A percentile compares a stretch with the other conserved stretches of the same genome.
Conservation (phyloP, 345 rosid genomes). For the Linum tenue region DNA sequence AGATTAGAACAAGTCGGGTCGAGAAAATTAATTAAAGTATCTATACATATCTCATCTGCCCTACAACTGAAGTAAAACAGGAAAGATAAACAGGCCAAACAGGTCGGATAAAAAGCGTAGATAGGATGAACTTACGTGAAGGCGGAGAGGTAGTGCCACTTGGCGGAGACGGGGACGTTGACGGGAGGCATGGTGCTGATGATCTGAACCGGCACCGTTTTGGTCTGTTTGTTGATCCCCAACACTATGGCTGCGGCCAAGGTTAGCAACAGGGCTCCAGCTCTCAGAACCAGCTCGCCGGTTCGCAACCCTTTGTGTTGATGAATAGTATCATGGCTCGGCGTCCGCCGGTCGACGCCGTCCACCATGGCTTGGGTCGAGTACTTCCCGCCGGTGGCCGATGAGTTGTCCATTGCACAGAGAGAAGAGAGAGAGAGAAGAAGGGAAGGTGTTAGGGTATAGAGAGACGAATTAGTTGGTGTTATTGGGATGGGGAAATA, state of each 20-base stretch:
- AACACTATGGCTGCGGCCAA: slow-evolving; percentile 36
- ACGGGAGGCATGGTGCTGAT: slow-evolving; percentile 40
- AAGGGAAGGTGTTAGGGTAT: no score
- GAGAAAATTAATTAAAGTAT: no score
- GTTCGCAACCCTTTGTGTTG: neutral
- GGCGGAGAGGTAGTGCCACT: slow-evolving; percentile 50
- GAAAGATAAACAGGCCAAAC: no score
- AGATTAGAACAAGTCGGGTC: no score
- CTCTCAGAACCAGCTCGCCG: slow-evolving; percentile 27
- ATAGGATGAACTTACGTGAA: slow-evolving; percentile 38
- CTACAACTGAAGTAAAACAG: no score
- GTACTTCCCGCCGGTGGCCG: neutral
- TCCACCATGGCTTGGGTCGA: neutral
- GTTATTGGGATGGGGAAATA: no score
- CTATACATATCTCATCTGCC: no score
- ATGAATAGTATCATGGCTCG: neutral
- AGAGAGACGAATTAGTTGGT: no score
- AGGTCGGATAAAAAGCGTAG: slow-evolving; percentile 1
- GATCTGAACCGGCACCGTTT: slow-evolving; percentile 31
- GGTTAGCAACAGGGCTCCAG: slow-evolving; percentile 40
- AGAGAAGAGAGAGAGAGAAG: neutral
- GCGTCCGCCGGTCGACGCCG: neutral
- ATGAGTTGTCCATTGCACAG: neutral
- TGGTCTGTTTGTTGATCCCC: slow-evolving; percentile 44
- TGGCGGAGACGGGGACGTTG: slow-evolving; percentile 39